Evolutionary conservation across 2,329 filamentous ascomycete genomes (phyloP).

Genomic region (Claviceps sp.): DNA sequence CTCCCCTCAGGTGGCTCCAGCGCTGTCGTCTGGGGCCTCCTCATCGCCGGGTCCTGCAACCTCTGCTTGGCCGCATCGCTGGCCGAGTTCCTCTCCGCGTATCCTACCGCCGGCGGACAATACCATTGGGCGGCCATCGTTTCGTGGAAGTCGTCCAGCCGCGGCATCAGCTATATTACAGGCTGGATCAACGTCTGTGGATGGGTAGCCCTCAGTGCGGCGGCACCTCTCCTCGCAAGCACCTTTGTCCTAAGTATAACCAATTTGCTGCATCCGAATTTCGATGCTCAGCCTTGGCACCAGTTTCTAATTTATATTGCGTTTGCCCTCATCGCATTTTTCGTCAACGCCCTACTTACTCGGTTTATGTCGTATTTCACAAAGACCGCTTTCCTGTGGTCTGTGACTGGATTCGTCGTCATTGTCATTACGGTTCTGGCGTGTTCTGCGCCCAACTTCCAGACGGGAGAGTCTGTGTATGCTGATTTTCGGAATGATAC

Average conservation of each 20-base stretch:
- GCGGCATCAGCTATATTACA: conserved; percentile 53
- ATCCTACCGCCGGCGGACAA: conserved; percentile 44
- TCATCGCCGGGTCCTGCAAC: conserved; percentile 52
- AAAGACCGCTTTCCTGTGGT: conserved; percentile 59
- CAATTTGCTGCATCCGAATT: conserved; percentile 43
- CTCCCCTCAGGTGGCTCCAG: conserved; percentile 61
- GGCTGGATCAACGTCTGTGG: conserved; percentile 62
- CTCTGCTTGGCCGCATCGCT: conserved; percentile 54
- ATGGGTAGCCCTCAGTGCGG: conserved; percentile 59
- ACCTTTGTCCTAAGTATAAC: conserved; percentile 55
- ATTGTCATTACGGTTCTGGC: conserved; percentile 58
- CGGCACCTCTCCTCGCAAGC: conserved; percentile 52
- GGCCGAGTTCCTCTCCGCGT: conserved; percentile 58
- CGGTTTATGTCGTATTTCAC: conserved; percentile 49
- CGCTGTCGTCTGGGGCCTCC: conserved; percentile 59
- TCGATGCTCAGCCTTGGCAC: conserved; percentile 49
- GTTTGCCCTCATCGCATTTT: conserved; percentile 45
- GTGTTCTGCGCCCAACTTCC: conserved; percentile 51
- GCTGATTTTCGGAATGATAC: conserved; percentile 53
- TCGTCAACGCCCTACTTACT: conserved; percentile 49
- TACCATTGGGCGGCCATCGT: conserved; percentile 62
- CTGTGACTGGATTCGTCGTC: conserved; percentile 51
- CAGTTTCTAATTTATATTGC: conserved; percentile 60
- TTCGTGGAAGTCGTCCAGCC: conserved; percentile 44
- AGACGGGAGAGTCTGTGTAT: conserved; percentile 52